Evolutionary conservation across 1,139 yeast species (phyloP).

Genomic region (Debaryomycetaceae sp.): DNA sequence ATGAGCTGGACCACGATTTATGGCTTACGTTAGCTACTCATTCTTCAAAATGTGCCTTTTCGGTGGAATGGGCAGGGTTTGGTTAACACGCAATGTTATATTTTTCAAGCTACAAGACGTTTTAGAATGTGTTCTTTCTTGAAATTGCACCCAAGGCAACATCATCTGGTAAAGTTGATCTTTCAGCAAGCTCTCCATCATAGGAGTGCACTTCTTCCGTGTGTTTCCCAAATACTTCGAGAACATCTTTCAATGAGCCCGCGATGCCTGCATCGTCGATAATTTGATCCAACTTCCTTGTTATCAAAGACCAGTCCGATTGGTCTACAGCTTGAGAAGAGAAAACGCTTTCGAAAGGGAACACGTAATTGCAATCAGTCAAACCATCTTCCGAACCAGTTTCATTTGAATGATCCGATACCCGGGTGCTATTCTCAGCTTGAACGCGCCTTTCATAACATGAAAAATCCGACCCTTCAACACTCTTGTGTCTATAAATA

Average conservation of each 20-base stretch:
- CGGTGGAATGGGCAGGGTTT: constrained; percentile 83
- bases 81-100: constrained; percentile 32
- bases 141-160: neutral
- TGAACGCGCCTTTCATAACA: constrained; percentile 38
- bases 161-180: neutral
- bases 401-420: constrained; percentile 17
- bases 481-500: constrained; percentile 31
- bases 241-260: neutral
- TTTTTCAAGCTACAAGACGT: neutral
- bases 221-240: neutral
- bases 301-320: neutral
- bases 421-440: constrained; percentile 36
- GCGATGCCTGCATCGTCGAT: neutral
- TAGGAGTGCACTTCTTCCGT: neutral
- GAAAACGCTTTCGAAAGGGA: too few species aligned
- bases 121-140: neutral
- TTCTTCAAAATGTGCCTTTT: constrained; percentile 39
- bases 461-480: constrained; percentile 22
- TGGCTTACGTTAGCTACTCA: constrained; percentile 6
- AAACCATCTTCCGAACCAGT: neutral
- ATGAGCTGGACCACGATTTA: neutral
- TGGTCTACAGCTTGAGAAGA: neutral
- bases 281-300: neutral
- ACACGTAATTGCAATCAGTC: neutral
- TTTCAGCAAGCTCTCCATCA: neutral